Evolutionary conservation across 1,139 yeast genomes (phyloP).

Genomic region (Zygosaccharomyces sapae): DNA sequence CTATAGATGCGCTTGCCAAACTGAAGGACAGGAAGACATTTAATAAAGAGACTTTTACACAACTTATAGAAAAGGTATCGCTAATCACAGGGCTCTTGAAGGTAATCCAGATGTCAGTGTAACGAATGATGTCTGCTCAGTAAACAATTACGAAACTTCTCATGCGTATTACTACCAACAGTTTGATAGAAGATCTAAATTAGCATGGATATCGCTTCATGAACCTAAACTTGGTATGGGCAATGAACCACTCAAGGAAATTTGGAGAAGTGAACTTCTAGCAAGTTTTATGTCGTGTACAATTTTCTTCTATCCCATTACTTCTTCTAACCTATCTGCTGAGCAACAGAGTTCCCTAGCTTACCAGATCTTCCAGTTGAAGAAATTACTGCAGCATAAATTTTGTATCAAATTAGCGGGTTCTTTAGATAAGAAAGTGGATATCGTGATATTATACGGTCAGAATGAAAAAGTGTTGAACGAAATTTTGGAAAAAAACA

Average conservation of each 20-base stretch:
- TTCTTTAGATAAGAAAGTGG: conserved; percentile 8
- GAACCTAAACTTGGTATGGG: conserved; percentile 1
- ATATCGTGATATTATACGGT: conserved; percentile 6
- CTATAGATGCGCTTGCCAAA: conserved; percentile 13
- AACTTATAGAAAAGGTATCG: conserved; percentile 22
- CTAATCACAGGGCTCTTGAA: conserved; percentile 21
- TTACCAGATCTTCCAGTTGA: conserved; percentile 5
- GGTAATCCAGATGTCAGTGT: conserved; percentile 18
- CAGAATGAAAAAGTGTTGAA: conserved; percentile 3
- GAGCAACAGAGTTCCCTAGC: not conserved
- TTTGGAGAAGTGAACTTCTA: conserved; percentile 11
- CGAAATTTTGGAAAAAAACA: conserved; percentile 1
- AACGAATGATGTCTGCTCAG: conserved; percentile 31
- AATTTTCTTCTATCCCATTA: conserved; percentile 2
- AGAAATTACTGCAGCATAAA: conserved; percentile 3
- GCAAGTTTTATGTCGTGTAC: conserved; percentile 3
- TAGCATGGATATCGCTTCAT: conserved; percentile 18
- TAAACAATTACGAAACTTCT: conserved; percentile 24
- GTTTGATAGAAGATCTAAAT: conserved; percentile 22
- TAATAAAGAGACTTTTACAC: conserved; percentile 11
- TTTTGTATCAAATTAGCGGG: conserved; percentile 10
- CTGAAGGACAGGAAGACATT: conserved; percentile 10
- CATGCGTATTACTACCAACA: conserved; percentile 26
- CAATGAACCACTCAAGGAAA: conserved; percentile 4
- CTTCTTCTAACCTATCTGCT: not conserved